Percentiles rank a stretch among this genome's conserved stretches.
Conservation (phyloP, 306 rosid genomes). For the Senna siamea region DNA sequence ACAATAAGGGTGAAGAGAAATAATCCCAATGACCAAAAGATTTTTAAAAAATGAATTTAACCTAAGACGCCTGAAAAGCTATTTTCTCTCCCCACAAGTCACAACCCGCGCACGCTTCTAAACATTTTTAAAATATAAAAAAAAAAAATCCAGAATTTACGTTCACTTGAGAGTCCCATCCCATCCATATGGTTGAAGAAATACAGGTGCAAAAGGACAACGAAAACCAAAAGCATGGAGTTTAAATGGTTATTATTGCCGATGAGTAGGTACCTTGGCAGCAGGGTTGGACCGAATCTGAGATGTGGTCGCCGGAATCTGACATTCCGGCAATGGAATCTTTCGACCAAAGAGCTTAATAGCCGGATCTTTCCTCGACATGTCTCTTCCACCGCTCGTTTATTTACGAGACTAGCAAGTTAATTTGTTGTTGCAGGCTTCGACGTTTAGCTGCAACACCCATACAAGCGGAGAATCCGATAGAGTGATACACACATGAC, state of each 20-base stretch:
- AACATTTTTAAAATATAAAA: background rate
- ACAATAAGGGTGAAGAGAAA: background rate
- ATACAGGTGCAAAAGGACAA: background rate
- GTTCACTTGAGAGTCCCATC: background rate
- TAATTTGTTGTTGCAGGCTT: background rate
- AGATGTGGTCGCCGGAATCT: constrained; percentile 43
- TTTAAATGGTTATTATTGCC: too few species aligned
- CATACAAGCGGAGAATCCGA: constrained; percentile 30
- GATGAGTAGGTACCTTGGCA: constrained; percentile 35
- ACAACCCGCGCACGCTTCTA: background rate
- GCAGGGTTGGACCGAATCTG: constrained; percentile 46
- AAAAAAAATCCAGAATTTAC: background rate
- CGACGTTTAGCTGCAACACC: constrained; percentile 27
- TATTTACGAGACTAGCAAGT: background rate
- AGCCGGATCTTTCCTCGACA: constrained; percentile 50
- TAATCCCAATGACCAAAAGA: background rate
- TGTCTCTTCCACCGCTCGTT: constrained; percentile 34
- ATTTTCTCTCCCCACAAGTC: background rate
- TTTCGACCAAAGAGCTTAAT: constrained; percentile 74
- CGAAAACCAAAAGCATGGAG: background rate
- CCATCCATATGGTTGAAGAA: background rate
- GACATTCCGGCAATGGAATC: constrained; percentile 56
- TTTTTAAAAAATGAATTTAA: background rate
- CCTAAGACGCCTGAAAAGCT: background rate
- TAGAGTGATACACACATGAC: background rate